Percentiles rank a stretch among this genome's conserved stretches.
phyloP scores from a whole-genome alignment of 352 stramenopile species.

The Globisporangium perplexum region DNA sequence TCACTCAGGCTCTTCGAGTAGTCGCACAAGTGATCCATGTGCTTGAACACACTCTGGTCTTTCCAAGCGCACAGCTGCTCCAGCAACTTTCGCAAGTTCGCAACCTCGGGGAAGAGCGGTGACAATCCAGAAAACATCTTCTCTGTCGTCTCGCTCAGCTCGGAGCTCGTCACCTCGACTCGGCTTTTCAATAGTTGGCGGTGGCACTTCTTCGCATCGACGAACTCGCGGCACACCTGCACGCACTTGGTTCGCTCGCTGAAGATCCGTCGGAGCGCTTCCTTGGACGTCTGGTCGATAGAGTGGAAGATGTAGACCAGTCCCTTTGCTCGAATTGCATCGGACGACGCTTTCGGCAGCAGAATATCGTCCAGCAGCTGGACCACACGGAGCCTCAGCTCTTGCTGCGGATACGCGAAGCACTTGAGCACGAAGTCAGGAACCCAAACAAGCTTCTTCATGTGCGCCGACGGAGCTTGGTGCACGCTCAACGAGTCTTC shows the following conservation, averaged over 20 bases:
- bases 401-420: slow-evolving; percentile 80
- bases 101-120: slow-evolving; percentile 57
- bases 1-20: slow-evolving; percentile 42
- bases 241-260: slow-evolving; percentile 56
- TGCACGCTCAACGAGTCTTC: slow-evolving; percentile 16
- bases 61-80: slow-evolving; percentile 68
- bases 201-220: slow-evolving; percentile 38
- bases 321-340: slow-evolving; percentile 48
- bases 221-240: slow-evolving; percentile 25
- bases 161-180: neutral
- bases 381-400: slow-evolving; percentile 75
- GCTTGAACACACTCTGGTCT: slow-evolving; percentile 75
- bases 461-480: slow-evolving; percentile 24
- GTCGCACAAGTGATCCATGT: slow-evolving; percentile 56
- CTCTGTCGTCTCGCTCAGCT: slow-evolving; percentile 24
- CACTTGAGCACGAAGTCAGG: slow-evolving; percentile 83
- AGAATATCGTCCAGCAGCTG: slow-evolving; percentile 84
- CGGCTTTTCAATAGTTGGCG: slow-evolving; percentile 20
- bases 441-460: slow-evolving; percentile 79
- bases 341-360: slow-evolving; percentile 57
- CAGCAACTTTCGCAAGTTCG: slow-evolving; percentile 45
- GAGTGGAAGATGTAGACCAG: slow-evolving; percentile 69
- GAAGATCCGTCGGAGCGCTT: slow-evolving; percentile 68
- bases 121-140: slow-evolving; percentile 30
- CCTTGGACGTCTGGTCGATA: slow-evolving; percentile 54